A percentile compares a stretch with the other conserved stretches of the same genome.
Evolutionary conservation across 441 rosid species (phyloP).

Genomic region (Erodium moschatum): DNA sequence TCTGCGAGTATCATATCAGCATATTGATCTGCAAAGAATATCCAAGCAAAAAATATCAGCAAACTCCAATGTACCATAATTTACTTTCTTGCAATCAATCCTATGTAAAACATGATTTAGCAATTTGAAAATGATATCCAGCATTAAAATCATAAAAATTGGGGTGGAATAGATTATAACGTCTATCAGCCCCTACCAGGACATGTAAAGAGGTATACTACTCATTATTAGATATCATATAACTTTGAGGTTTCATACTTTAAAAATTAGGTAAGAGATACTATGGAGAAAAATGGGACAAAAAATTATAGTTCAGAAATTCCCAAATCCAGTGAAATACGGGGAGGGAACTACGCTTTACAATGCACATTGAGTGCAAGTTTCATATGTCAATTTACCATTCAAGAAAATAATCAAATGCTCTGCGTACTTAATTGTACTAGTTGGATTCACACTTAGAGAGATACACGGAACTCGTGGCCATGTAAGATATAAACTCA

Average conservation of each 20-base stretch:
- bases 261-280: neutral
- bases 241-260: neutral
- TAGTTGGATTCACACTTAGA: neutral
- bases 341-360: neutral
- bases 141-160: neutral
- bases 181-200: neutral
- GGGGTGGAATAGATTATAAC: neutral
- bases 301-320: no score
- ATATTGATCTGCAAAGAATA: slow-evolving; percentile 52
- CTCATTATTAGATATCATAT: neutral
- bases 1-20: slow-evolving; percentile 78
- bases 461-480: neutral
- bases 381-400: neutral
- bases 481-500: neutral
- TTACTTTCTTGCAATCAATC: neutral
- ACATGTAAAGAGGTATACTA: neutral
- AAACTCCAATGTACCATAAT: neutral
- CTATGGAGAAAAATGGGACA: neutral
- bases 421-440: neutral
- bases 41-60: slow-evolving; percentile 16
- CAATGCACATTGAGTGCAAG: neutral
- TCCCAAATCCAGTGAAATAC: no score
- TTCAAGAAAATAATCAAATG: neutral
- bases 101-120: neutral
- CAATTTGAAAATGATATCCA: neutral